Evolutionary conservation across 306 rosid species (phyloP), one percentile per base, ranked within the genome.

Genomic region (Crotalaria pallida): DNA sequence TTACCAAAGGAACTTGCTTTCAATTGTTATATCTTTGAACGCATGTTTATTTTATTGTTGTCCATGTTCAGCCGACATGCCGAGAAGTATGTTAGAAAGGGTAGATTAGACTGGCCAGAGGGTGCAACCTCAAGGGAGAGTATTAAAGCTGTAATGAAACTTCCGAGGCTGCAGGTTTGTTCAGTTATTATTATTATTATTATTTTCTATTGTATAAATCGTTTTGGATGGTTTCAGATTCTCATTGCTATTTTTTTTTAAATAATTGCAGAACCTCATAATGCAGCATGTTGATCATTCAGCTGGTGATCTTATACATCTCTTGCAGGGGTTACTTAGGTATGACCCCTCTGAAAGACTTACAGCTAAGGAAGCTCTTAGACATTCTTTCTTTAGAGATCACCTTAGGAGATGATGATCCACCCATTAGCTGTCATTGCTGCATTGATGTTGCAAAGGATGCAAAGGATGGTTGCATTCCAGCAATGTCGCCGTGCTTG

Each of bases 221-320:
- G 16, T 5, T 16, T 69, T 48, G 12, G 16, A 34, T 62, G 8
- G 2, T 63, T 31, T 6, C 0, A 77, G 50, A 38, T 41, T 13
- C 49, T 45, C 44, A 33, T 4, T 5, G 0, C 19, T n/a, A 10
- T 1, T 5, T 11, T 40, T 10, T 13, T 24, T 18, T 31, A 2
- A 59, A 41, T 29, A 1, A 24, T 6, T 66, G 83, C 95, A 92
- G 97, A 94, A 94, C 72, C 84, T 94, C 50, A 21, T 94, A 67
- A 94, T 94, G 99, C 97, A 84, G 81, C 95, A 94, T 12, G 99
- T 88, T 7, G 99, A 94, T 67, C 99, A 94, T 80, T 94, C 99
- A 0, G 97, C 95, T 0, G 97, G 97, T 2, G 97, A 94, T 67
- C 88, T 94, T 26, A 91, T 91, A 38, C 95, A 94, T 72, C 89